These are phyloP conservation scores for Saccharomycopsis sp. DNA, from an alignment of 805 yeast species.

Conservation along the genomic window DNA sequence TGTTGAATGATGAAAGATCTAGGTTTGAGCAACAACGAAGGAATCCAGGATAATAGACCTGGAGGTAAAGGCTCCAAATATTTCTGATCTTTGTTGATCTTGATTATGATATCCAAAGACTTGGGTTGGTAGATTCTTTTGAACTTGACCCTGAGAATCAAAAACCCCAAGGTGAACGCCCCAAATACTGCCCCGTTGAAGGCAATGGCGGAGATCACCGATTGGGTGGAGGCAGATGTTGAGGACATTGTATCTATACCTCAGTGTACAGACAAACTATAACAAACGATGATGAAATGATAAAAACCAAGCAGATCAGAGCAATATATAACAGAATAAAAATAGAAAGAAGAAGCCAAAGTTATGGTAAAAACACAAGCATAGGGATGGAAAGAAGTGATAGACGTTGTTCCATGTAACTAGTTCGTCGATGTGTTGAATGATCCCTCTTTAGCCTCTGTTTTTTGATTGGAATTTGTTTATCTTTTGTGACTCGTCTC, in stretches of 20 bases:
- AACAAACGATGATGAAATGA: no score
- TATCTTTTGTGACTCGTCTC: no score
- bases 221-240: slow-evolving; percentile 51
- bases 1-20: slow-evolving; percentile 73
- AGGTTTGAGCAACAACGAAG: slow-evolving; percentile 52
- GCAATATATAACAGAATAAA: no score
- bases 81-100: slow-evolving; percentile 48
- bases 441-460: no score
- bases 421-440: no score
- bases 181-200: slow-evolving; percentile 61
- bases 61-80: slow-evolving; percentile 66
- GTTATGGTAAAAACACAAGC: no score
- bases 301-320: no score
- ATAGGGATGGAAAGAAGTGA: no score
- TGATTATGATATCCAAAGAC: slow-evolving; percentile 36
- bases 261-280: no score
- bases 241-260: slow-evolving; percentile 5
- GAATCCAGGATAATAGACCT: slow-evolving; percentile 65
- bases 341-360: no score
- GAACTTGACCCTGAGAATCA: slow-evolving; percentile 55
- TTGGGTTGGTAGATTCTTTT: slow-evolving; percentile 81
- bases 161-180: slow-evolving; percentile 50
- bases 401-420: no score
- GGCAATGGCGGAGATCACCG: slow-evolving; percentile 63
- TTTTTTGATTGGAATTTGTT: no score